These are phyloP conservation scores for Scedosporium aurantiacum DNA, from an alignment of 2,329 filamentous ascomycete species.

Conservation along the genomic window DNA sequence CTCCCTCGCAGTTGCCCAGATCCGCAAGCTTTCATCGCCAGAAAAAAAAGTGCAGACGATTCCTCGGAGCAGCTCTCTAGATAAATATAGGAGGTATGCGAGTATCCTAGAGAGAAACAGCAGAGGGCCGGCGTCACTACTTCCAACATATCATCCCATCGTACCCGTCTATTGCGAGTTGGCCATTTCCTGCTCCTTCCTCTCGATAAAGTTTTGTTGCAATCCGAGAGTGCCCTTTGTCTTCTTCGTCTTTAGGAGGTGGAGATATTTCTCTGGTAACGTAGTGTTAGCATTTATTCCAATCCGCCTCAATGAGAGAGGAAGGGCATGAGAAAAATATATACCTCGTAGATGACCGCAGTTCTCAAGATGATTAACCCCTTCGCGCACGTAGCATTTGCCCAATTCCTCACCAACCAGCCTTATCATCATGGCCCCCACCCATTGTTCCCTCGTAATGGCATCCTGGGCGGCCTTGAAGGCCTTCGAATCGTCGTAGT, in stretches of 20 bases:
- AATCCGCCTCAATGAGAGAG: background rate
- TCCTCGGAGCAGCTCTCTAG: too few relatives aligned
- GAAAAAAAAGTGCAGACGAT: too few relatives aligned
- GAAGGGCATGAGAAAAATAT: constrained; percentile 21
- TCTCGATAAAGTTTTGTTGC: constrained; percentile 63
- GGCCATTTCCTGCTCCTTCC: constrained; percentile 25
- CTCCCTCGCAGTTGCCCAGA: background rate
- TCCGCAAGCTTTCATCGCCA: too few relatives aligned
- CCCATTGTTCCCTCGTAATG: constrained; percentile 78
- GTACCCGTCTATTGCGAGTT: background rate
- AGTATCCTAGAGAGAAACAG: too few relatives aligned
- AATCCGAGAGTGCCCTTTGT: constrained; percentile 70
- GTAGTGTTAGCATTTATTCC: constrained; percentile 6
- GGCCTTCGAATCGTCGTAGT: constrained; percentile 71
- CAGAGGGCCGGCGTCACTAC: too few relatives aligned
- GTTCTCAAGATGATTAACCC: constrained; percentile 82
- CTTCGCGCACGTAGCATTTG: constrained; percentile 77
- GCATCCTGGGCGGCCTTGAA: constrained; percentile 77
- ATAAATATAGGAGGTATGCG: too few relatives aligned
- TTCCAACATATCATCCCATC: background rate
- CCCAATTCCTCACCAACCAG: constrained; percentile 72
- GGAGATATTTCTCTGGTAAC: constrained; percentile 60
- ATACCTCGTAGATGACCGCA: constrained; percentile 72
- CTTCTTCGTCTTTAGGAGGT: constrained; percentile 65
- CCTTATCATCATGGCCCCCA: constrained; percentile 78